Base-by-base conservation (phyloP, 768 basidiomycete species). In the Phaeotremella skinneri region DNA sequence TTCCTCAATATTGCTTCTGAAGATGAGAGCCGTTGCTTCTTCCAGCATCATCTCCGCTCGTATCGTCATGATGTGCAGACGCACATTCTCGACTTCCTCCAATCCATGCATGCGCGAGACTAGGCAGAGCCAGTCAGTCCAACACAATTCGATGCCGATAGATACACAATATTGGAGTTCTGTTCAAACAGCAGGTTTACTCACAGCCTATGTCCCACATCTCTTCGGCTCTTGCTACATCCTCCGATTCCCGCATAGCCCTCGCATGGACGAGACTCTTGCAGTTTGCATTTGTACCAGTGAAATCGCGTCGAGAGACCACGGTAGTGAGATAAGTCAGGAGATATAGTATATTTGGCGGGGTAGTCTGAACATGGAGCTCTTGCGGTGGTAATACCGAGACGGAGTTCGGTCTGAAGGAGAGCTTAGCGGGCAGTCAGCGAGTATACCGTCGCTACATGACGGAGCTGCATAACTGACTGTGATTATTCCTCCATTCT, bases 181-280 rank as follows among this genome's bases (percentile, higher is more conserved):
- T 16, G 3, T n/a, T 16, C 17, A 29, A 4, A 30, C 37, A n/a
- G 6, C 23, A 6, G n/a, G n/a, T n/a, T 9, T 9, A 61, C 69
- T 69, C 43, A 70, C 72, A 70, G 23, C 61, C 67, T 16, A 32
- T 41, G 52, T 73, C 69, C 72, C 72, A 73, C 60, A 70, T 63
- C 39, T 70, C 69, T 3, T 64, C 67, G 14, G 56, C 56, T 9
- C 60, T 42, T 34, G 67, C 66, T 1, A 52, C 20, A n/a, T 52
- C 17, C 27, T 61, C 63, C 23, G 31, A 52, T 14, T 59, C 60
- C 20, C 58, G 17, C 49, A 70, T 54, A 1, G 59, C 59, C 6
- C 27, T 47, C 9, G 67, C 25, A 41, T 68, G 58, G 3, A 61
- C 37, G n/a, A 73, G 45, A 14, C 29, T 55, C 49, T 66, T 68